These are phyloP conservation scores for Wickerhamiella qilinensis DNA, from an alignment of 805 yeast species.

Conservation along the genomic window DNA sequence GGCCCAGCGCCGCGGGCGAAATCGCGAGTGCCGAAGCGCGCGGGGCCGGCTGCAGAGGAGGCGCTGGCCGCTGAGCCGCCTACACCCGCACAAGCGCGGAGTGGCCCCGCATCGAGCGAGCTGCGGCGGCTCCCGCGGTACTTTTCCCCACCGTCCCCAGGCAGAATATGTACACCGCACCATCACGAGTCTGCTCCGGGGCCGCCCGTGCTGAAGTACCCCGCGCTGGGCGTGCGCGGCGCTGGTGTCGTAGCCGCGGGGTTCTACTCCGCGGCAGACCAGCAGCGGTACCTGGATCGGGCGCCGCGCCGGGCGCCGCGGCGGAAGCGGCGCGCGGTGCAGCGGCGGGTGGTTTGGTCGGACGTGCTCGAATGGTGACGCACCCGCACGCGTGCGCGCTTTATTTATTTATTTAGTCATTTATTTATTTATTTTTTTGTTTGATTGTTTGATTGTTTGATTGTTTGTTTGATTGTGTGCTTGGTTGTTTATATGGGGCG, in stretches of 20 bases:
- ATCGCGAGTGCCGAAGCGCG: too few species aligned
- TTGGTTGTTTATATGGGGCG: too few species aligned
- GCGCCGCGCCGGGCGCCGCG: background rate
- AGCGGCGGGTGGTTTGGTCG: slow-evolving; percentile 3
- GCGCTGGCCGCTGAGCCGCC: too few species aligned
- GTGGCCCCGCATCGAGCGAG: too few species aligned
- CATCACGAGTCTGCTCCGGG: slow-evolving; percentile 5
- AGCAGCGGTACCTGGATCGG: background rate
- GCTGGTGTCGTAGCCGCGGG: slow-evolving; percentile 2
- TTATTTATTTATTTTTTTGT: too few species aligned
- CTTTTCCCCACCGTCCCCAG: slow-evolving; percentile 8
- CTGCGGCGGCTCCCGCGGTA: background rate
- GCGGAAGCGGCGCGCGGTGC: background rate
- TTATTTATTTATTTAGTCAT: too few species aligned
- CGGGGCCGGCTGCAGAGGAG: too few species aligned
- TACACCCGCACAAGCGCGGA: too few species aligned
- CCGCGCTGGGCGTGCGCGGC: background rate
- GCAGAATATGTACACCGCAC: slow-evolving; percentile 17
- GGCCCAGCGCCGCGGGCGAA: too few species aligned
- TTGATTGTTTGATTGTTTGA: too few species aligned
- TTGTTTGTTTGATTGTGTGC: too few species aligned
- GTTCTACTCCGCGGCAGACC: slow-evolving; percentile 8
- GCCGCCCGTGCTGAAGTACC: slow-evolving; percentile 3
- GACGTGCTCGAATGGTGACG: slow-evolving; percentile 5
- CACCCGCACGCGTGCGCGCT: too few species aligned